A percentile compares a stretch with the other conserved stretches of the same genome.
These are phyloP conservation scores for Rhamnella rubrinervis DNA, from an alignment of 331 rosid species.

Conservation along the genomic window DNA sequence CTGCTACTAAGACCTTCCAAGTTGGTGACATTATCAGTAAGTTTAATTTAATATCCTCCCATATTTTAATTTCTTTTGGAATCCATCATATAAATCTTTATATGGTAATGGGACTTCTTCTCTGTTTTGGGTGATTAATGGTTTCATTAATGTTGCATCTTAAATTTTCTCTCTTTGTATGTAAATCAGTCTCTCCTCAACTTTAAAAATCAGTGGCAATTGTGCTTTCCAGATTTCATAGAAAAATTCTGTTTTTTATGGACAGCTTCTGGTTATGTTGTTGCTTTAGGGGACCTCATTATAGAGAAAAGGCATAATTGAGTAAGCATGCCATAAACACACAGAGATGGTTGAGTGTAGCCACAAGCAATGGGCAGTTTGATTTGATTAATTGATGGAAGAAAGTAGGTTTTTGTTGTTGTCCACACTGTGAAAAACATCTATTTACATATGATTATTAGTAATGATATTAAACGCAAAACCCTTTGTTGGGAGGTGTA, in stretches of 20 bases:
- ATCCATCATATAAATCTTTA: not conserved
- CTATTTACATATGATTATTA: not conserved
- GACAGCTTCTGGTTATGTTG: not conserved
- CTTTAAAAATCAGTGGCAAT: too few species aligned
- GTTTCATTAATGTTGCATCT: too few species aligned
- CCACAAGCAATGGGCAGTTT: too few species aligned
- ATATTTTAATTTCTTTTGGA: not conserved
- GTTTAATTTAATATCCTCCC: conserved; percentile 9
- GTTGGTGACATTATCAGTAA: conserved; percentile 72
- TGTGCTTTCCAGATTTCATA: too few species aligned
- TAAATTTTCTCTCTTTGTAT: too few species aligned
- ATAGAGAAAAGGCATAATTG: too few species aligned
- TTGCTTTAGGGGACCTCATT: not conserved
- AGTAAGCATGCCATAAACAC: too few species aligned
- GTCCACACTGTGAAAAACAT: not conserved
- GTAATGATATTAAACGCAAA: too few species aligned
- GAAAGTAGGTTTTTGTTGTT: conserved; percentile 1
- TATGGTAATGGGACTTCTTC: not conserved
- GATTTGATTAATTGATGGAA: not conserved
- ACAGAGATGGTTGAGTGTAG: too few species aligned
- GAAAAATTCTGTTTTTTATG: too few species aligned
- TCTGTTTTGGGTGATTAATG: not conserved
- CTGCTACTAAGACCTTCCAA: conserved; percentile 56
- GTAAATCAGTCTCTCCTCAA: too few species aligned
- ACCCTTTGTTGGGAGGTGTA: not conserved